Evolutionary conservation across 257 asterid genomes (phyloP), one percentile per base, ranked within the genome.

Genomic region (Solanum chilense): DNA sequence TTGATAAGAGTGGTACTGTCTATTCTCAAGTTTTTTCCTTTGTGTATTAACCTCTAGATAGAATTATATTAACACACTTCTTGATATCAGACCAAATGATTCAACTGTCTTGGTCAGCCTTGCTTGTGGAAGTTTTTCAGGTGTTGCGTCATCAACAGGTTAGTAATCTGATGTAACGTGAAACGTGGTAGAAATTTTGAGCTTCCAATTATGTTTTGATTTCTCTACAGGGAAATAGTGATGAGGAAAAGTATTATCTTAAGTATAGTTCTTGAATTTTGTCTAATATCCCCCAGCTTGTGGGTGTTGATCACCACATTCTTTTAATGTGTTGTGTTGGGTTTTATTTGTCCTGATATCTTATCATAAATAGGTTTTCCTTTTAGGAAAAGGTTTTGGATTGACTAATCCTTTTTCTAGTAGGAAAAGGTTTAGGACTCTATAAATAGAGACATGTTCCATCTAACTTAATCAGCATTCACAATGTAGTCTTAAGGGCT

Each of bases 81-180:
- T 75, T 83, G 89, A 82, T 74, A 39, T 86, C 92, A 95, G 98
- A 89, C 97, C 98, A 37, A 89, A 92, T 82, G 98, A 95, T 89
- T 94, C 98, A 7, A 89, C 92, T 52, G 88, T 91, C 84, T 84
- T 94, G 80, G 93, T 93, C 88, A 90, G 98, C 92, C 98, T 94
- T 83, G 95, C 95, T 56, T 94, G 98, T 90, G 98, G 98, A 86
- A 95, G 98, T 90, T 89, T 95, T 86, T 94, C 98, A 58, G 98
- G 98, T 85, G 90, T 95, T 90, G 97, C 97, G 70, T 90, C 98
- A 73, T 95, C 98, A 85, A 93, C 97, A 88, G 95, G 98, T 94
- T 90, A 88, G 89, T 87, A 75, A 86, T 86, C 90, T 85, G 86
- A 86, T 86, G 44, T 71, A 71, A 58, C 47, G 42, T 77, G 86